Base-by-base conservation (phyloP, 2,329 filamentous ascomycete genomes). In the Trichoderma semiorbis region DNA sequence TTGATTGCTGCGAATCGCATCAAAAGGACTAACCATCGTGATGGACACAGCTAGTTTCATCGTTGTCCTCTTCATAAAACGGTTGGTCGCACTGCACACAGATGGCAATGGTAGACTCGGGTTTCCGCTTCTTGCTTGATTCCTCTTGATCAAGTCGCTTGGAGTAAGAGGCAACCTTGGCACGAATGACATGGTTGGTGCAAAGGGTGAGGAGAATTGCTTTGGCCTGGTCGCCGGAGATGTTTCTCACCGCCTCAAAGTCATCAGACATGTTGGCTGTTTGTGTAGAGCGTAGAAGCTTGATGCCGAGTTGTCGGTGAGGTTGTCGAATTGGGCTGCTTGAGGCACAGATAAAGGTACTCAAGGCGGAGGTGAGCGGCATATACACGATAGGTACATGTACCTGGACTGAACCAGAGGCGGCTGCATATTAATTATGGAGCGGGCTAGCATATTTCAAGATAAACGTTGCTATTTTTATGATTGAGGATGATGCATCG, bases 1-100 rank as follows among this genome's bases (percentile, higher is more conserved):
- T 30, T 10, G 26, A 26, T 39, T 28, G 8, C n/a, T 21, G 16
- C 14, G 24, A 24, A n/a, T 50, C 24, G 63, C n/a, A 55, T 55
- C 10, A 14, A 34, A 36, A 32, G 18, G 6, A 39, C 63, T 28
- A 12, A 66, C 30, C 63, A 12, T 36, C 30, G 24, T 66, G 63
- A 24, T 57, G 43, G 14, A 66, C 47, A 39, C 63, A 66, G 28
- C 43, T 66, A 12, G 30, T 36, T 14, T 55, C 43, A 16, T 55
- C n/a, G 21, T 66, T 66, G 2, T 66, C 63, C 26, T 66, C 63
- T 7, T 66, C 16, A n/a, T 66, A 53, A 21, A 53, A 66, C n/a
- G 63, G 63, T 47, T 55, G 28, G 26, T 66, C 30, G 30, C 63
- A 66, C 28, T 66, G 43, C 43, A 66, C 63, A 43, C 63, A 66